These are phyloP conservation scores for Syzygium grande DNA, from an alignment of 345 rosid species.

Conservation along the genomic window DNA sequence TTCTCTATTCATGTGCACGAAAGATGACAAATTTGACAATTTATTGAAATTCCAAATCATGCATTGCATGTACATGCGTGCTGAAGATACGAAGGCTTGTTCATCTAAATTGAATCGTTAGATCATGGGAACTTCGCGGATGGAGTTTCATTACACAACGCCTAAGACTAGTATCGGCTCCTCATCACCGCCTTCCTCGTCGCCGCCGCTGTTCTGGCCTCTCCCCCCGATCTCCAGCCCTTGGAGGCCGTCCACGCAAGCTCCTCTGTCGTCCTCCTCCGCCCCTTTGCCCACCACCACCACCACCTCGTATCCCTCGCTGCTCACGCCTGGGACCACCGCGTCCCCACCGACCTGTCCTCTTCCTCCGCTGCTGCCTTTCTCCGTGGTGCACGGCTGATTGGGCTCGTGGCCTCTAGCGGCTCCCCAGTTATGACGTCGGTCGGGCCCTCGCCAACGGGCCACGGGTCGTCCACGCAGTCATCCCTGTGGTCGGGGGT, in stretches of 20 bases:
- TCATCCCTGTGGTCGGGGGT: constrained; percentile 12
- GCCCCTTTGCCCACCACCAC: constrained; percentile 1
- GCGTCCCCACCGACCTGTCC: constrained; percentile 20
- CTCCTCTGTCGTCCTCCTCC: constrained; percentile 7
- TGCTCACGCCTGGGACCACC: neutral
- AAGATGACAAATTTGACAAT: neutral
- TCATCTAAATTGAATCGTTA: neutral
- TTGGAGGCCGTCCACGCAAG: constrained; percentile 21
- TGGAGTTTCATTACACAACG: constrained; percentile 7
- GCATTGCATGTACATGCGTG: neutral
- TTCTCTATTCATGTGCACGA: neutral
- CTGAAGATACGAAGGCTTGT: neutral
- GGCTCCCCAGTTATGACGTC: constrained; percentile 12
- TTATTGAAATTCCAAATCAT: neutral
- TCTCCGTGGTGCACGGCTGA: constrained; percentile 17
- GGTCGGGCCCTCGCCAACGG: neutral
- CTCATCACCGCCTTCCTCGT: neutral
- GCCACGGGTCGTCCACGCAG: constrained; percentile 6
- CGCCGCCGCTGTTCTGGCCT: neutral
- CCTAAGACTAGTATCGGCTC: constrained; percentile 33
- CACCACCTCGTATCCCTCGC: neutral
- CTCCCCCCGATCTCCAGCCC: constrained; percentile 15
- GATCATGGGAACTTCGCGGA: neutral
- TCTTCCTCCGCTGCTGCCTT: constrained; percentile 3
- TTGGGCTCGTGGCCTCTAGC: neutral